A percentile compares a stretch with the other conserved stretches of the same genome.
These are phyloP conservation scores for Colletotrichum zoysiae DNA, from an alignment of 2,329 filamentous ascomycete species.

Conservation along the genomic window DNA sequence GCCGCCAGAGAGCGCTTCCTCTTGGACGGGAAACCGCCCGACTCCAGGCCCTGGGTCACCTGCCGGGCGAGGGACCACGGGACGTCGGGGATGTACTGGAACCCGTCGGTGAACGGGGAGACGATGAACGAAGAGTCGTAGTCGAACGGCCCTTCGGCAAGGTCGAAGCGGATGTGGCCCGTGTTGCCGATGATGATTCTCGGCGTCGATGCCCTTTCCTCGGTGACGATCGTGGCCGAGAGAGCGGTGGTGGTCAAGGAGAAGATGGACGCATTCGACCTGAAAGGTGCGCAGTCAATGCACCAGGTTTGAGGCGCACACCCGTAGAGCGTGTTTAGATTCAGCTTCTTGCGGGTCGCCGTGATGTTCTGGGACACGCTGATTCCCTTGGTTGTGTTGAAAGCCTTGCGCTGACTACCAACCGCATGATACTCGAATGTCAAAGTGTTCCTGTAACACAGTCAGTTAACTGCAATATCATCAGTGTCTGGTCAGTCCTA, in stretches of 20 bases:
- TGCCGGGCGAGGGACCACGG: conserved; percentile 52
- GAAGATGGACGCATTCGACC: conserved; percentile 41
- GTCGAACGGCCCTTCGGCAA: conserved; percentile 73
- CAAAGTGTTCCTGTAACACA: conserved; percentile 10
- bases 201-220: conserved; percentile 54
- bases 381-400: conserved; percentile 53
- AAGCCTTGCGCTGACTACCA: conserved; percentile 54
- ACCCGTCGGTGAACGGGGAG: conserved; percentile 65
- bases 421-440: conserved; percentile 72
- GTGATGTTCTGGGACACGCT: conserved; percentile 64
- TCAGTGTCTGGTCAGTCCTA: conserved; percentile 60
- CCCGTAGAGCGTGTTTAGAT: conserved; percentile 68
- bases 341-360: conserved; percentile 62
- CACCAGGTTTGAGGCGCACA: conserved; percentile 73
- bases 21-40: conserved; percentile 20
- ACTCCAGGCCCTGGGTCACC: conserved; percentile 8
- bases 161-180: conserved; percentile 71
- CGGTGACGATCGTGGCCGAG: conserved; percentile 60
- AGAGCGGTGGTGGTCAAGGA: conserved; percentile 17
- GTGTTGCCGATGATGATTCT: conserved; percentile 72
- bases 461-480: background rate
- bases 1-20: conserved; percentile 10
- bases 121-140: conserved; percentile 66
- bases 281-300: conserved; percentile 66
- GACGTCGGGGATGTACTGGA: conserved; percentile 66